Evolutionary conservation across 2,329 filamentous ascomycete genomes (phyloP), one percentile per base, ranked within the genome.

Genomic region (Cryphonectria parasitica): DNA sequence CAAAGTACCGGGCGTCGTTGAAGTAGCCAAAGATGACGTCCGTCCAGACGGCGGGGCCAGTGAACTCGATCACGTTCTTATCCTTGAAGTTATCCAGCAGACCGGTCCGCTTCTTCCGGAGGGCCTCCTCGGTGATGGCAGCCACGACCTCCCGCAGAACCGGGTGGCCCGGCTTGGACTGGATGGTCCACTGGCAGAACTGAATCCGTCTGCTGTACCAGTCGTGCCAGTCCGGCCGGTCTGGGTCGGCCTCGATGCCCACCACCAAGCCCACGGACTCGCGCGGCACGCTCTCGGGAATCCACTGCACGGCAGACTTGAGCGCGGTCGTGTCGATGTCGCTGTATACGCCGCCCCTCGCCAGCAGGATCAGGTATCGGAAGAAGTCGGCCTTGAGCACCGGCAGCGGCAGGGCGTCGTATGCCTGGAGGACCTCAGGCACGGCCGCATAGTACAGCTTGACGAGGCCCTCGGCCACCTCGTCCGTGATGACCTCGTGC

Each of bases 111-210:
- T 97, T 94, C 81, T 91, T 88, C 71, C 86, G 84, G 65, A 98
- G 84, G 0, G 95, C 92, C 79, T 95, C 89, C 74, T 93, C 87
- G 0, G 95, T 97, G 77, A 99, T 95, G 75, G 90, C 91, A 19
- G 92, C 86, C 43, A 99, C 94, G 72, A 97, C 89, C 72, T 98
- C 93, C 73, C 95, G 90, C 71, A 99, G 87, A 17, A 97, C 90
- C 0, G 96, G 96, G 79, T 99, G 96, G 15, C 96, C 96, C 0
- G 95, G 92, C 81, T 99, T 99, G 70, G 92, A 85, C 81, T 98
- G 95, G 73, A 99, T 98, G 1, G 96, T 99, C 96, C 96, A 99
- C 80, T 99, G 96, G 82, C 96, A 99, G 82, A 99, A 98, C 79
- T 98, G 96, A 72, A 99, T 95, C 74, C 95, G 89, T 71, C 96